Percentiles rank a stretch among this genome's conserved stretches.
phyloP scores from a whole-genome alignment of 108 stramenopile species.

The Aurantiochytrium sp. region DNA sequence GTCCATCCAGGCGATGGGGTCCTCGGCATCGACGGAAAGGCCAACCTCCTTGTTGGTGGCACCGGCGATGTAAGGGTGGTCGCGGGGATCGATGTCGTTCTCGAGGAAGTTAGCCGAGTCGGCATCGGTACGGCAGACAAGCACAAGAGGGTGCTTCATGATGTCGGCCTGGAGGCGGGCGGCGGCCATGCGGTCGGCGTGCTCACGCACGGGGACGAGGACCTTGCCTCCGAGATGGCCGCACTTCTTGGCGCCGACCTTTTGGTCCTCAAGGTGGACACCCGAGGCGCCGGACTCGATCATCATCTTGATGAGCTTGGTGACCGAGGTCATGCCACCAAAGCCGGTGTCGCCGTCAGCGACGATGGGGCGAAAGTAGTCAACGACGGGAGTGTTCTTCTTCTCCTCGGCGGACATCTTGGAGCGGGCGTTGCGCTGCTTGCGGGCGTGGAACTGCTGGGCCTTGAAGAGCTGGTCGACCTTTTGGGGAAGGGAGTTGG shows the following conservation, averaged over 20 bases:
- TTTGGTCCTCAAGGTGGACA: constrained; percentile 58
- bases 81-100: constrained; percentile 83
- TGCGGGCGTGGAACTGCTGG: constrained; percentile 82
- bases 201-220: constrained; percentile 84
- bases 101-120: constrained; percentile 91
- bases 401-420: constrained; percentile 48
- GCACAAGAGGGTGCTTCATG: constrained; percentile 67
- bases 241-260: constrained; percentile 85
- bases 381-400: constrained; percentile 54
- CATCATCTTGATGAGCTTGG: constrained; percentile 87
- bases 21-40: neutral
- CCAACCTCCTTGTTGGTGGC: constrained; percentile 31
- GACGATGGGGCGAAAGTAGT: constrained; percentile 83
- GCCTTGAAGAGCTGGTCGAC: constrained; percentile 87
- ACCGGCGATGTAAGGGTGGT: constrained; percentile 90
- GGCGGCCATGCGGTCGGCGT: constrained; percentile 81
- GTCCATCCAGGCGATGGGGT: constrained; percentile 64
- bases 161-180: constrained; percentile 82
- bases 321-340: constrained; percentile 73
- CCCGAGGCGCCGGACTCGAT: constrained; percentile 86
- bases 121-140: constrained; percentile 87
- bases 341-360: constrained; percentile 91
- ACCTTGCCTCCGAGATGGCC: constrained; percentile 93
- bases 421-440: constrained; percentile 66
- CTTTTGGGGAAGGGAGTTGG: constrained; percentile 60